phyloP scores from a whole-genome alignment of 805 yeast species.

The Hanseniaspora guilliermondii region DNA sequence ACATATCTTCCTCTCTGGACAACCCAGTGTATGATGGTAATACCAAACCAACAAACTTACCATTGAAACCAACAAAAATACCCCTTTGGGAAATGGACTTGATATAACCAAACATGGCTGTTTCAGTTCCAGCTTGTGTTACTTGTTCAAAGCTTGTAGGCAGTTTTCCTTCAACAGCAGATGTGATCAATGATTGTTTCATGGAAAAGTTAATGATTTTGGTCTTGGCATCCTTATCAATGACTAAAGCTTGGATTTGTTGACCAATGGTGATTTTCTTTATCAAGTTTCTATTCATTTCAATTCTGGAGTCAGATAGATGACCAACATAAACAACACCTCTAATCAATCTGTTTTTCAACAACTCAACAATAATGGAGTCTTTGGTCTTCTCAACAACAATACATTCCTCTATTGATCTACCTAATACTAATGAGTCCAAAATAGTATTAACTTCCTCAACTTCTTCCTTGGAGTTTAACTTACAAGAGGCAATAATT shows the following conservation, averaged over 20 bases:
- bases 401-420: conserved; percentile 43
- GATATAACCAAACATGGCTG: conserved; percentile 56
- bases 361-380: conserved; percentile 51
- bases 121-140: conserved; percentile 30
- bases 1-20: conserved; percentile 40
- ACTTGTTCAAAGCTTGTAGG: conserved; percentile 56
- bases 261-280: conserved; percentile 57
- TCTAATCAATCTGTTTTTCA: conserved; percentile 35
- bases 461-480: conserved; percentile 40
- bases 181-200: conserved; percentile 55
- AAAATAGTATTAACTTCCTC: conserved; percentile 37
- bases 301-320: conserved; percentile 61
- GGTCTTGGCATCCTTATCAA: conserved; percentile 53
- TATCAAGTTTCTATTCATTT: conserved; percentile 53
- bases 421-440: conserved; percentile 43
- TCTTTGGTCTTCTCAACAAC: conserved; percentile 70
- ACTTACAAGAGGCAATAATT: conserved; percentile 60
- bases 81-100: conserved; percentile 67
- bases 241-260: conserved; percentile 43
- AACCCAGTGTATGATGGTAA: conserved; percentile 59
- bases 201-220: conserved; percentile 51
- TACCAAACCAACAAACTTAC: conserved; percentile 69
- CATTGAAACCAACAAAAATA: conserved; percentile 70
- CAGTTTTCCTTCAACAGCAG: conserved; percentile 40
- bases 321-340: conserved; percentile 70